Percentiles rank a stretch among this genome's conserved stretches.
Conservation (phyloP, 2,329 filamentous ascomycete species). For the Pseudogymnoascus sp. region DNA sequence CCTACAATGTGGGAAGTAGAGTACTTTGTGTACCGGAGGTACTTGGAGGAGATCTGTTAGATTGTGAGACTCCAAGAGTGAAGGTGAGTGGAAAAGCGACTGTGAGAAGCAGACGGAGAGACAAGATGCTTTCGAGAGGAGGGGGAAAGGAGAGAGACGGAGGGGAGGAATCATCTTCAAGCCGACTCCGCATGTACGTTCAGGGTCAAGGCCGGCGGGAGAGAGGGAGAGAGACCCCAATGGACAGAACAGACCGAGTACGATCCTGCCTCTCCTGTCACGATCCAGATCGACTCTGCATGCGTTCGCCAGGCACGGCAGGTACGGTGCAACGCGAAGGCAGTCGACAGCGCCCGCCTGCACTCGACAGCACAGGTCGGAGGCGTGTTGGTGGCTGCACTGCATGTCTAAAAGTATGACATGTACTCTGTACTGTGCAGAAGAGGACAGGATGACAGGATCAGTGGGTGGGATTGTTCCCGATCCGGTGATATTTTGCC, state of each 20-base stretch:
- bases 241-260: not conserved
- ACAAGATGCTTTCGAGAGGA: not conserved
- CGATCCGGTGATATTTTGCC: not conserved
- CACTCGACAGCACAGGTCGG: not conserved
- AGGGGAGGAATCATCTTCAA: not conserved
- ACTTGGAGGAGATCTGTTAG: not conserved
- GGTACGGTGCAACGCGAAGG: not conserved
- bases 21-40: not conserved
- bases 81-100: not conserved
- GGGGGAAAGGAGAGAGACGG: not conserved
- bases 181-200: not conserved
- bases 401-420: conserved; percentile 2
- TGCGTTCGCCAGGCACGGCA: conserved; percentile 1
- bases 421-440: not conserved
- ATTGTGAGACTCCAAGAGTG: not conserved
- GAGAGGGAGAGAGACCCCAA: not conserved
- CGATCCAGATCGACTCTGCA: conserved; percentile 3
- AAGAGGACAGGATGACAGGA: not conserved
- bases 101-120: not conserved
- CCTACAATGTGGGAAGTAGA: not conserved
- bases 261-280: conserved; percentile 6
- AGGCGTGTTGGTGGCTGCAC: conserved; percentile 3
- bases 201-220: not conserved
- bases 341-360: not conserved
- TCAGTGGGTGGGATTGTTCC: conserved; percentile 1